These are phyloP conservation scores for Prosopis cineraria DNA, from an alignment of 306 rosid species.

Conservation along the genomic window DNA sequence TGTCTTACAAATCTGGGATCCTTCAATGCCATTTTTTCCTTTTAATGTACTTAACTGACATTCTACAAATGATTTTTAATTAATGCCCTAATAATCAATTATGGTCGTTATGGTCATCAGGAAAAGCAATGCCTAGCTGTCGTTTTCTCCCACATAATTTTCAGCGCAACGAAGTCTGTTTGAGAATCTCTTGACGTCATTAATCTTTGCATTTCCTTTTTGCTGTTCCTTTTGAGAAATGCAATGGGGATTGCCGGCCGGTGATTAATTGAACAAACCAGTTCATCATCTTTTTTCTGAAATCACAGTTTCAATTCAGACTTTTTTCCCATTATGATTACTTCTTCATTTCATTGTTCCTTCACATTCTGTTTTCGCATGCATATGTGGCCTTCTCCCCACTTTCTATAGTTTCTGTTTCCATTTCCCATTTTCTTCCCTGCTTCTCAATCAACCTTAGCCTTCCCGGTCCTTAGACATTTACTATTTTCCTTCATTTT, in stretches of 20 bases:
- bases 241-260: constrained; percentile 16
- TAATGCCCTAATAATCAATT: not conserved
- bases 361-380: not conserved
- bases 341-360: constrained; percentile 4
- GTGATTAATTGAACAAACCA: not conserved
- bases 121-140: not conserved
- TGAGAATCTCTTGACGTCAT: not conserved
- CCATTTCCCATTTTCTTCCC: not conserved
- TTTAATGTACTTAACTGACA: not conserved
- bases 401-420: not conserved
- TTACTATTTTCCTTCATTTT: constrained; percentile 6
- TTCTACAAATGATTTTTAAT: not conserved
- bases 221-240: not conserved
- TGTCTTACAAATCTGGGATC: not conserved
- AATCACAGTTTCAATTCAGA: not conserved
- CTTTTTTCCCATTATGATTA: constrained; percentile 8
- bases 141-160: not conserved
- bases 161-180: not conserved
- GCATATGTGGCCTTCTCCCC: not conserved
- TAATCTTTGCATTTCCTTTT: not conserved
- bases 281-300: not conserved
- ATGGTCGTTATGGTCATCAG: not conserved
- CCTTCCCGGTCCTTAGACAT: not conserved
- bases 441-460: not conserved
- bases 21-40: not conserved